Base-by-base conservation (phyloP, 2,329 filamentous ascomycete species). In the Claviceps quebecensis region DNA sequence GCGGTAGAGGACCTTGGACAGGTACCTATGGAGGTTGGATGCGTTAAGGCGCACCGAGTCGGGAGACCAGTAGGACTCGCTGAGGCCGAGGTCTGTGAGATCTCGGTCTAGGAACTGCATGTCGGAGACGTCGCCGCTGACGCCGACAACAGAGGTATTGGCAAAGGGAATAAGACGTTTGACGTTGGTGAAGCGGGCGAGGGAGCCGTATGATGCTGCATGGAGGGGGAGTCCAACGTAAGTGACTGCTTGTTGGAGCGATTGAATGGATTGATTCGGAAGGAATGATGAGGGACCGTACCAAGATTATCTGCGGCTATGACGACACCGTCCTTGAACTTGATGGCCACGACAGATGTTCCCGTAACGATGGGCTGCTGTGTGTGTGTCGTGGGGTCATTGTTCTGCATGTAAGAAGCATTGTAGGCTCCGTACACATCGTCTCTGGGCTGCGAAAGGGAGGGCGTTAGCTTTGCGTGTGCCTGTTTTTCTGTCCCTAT, bases 21-120 rank as follows among this genome's bases (percentile, higher is more conserved):
- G 82, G 72, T 97, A 98, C 68, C 86, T 94, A 78, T 97, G 91
- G 58, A 98, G 81, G 72, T 96, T 96, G 68, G 87, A 86, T 52
- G 93, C 93, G 67, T 86, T 88, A 62, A 98, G 83, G 59, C 73
- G 70, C 23, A 65, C 59, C 51, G 60, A 56, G 54, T 64, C 61
- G 55, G 67, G 61, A 43, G 67, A 65, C 58, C 68, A 77, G 75
- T 98, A 97, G 65, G 88, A 85, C 75, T 97, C 90, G 67, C 85
- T 78, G 68, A 94, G 88, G 66, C 86, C 82, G 61, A 97, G 84
- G 56, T 87, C 85, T 64, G 79, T 84, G 60, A 98, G 84, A 63
- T 95, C 81, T 60, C 93, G 84, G 78, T 95, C 86, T 59, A 98
- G 82, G 75, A 94, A 94, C 75, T 98, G 93, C 93, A 98, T 97